Percentiles rank a stretch among this genome's conserved stretches.
Conservation (phyloP, 1,284 basidiomycete species). For the Ceratobasidium sp. region DNA sequence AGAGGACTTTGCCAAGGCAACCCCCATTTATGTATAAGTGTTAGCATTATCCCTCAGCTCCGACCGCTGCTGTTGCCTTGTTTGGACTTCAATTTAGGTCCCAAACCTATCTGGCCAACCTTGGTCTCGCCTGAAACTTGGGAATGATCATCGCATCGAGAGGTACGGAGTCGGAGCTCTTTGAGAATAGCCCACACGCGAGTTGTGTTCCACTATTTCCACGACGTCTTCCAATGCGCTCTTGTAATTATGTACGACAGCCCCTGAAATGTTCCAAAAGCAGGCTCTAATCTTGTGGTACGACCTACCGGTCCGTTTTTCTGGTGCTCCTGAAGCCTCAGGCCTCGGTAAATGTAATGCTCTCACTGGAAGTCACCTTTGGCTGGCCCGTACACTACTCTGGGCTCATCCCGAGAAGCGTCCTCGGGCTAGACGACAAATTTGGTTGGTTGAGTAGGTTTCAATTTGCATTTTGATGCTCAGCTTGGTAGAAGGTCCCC, state of each 20-base stretch:
- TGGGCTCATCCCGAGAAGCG: conserved; percentile 25
- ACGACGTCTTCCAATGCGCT: not conserved
- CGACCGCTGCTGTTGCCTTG: conserved; percentile 18
- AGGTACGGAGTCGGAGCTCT: conserved; percentile 19
- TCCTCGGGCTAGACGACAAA: conserved; percentile 19
- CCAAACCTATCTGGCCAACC: conserved; percentile 3
- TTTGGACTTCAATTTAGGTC: conserved; percentile 28
- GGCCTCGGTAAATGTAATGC: conserved; percentile 7
- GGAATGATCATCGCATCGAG: not conserved
- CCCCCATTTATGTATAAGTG: conserved; percentile 6
- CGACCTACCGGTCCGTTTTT: not conserved
- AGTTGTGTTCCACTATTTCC: conserved; percentile 12
- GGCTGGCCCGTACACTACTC: not conserved
- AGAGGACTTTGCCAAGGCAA: conserved; percentile 10
- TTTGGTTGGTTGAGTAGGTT: conserved; percentile 4
- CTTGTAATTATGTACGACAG: not conserved
- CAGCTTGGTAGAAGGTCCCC: not conserved
- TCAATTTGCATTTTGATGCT: conserved; percentile 9
- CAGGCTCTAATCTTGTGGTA: not conserved
- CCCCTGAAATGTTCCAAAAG: conserved; percentile 4
- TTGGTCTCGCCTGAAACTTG: conserved; percentile 12
- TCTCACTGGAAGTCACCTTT: conserved; percentile 18
- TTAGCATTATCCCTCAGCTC: conserved; percentile 16
- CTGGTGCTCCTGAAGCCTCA: conserved; percentile 21
- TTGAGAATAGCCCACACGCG: not conserved